Evolutionary conservation across 257 asterid genomes (phyloP), one percentile per base, ranked within the genome.

Genomic region (Rauvolfia tetraphylla): DNA sequence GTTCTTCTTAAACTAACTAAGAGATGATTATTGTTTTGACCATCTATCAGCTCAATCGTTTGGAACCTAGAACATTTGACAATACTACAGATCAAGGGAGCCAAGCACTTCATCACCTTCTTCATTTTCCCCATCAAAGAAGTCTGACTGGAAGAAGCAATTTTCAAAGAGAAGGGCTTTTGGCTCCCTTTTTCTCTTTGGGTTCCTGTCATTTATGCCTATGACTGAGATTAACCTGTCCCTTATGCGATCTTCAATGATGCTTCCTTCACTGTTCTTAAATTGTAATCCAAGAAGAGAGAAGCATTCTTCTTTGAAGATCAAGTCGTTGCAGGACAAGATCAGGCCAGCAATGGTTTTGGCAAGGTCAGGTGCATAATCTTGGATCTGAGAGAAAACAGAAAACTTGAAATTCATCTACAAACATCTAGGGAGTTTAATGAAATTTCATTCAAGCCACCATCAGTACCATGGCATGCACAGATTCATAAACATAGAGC

Each of bases 301-400:
- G 33, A 83, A 58, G 68, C 99, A 95, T 72, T 95, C 96, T 75
- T 76, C 81, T 88, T 88, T 86, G 87, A 92, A 95, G 77, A 79
- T 77, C 76, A 41, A 56, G 83, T 95, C 97, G 31, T 82, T 80
- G 33, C 98, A 95, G 63, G 98, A 86, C 80, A 80, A 73, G 78
- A 95, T 84, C 84, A 95, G 84, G 27, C 90, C 88, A 23, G 98
- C 85, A 70, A 92, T 84, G 49, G 97, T 81, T 86, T 86, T 88
- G 36, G 98, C 96, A 79, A 95, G 96, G 58, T 92, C 94, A n/a
- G 98, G 98, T 46, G 93, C 98, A 70, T 91, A 89, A 65, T 84
- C 85, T 79, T 88, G 86, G 48, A 88, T 87, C 99, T 92, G 92
- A 69, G 71, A 69, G 62, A 70, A 44, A 51, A 59, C 57, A 48